A percentile compares a stretch with the other conserved stretches of the same genome.
phyloP scores from a whole-genome alignment of 306 rosid species.

The Begonia fuchsioides region DNA sequence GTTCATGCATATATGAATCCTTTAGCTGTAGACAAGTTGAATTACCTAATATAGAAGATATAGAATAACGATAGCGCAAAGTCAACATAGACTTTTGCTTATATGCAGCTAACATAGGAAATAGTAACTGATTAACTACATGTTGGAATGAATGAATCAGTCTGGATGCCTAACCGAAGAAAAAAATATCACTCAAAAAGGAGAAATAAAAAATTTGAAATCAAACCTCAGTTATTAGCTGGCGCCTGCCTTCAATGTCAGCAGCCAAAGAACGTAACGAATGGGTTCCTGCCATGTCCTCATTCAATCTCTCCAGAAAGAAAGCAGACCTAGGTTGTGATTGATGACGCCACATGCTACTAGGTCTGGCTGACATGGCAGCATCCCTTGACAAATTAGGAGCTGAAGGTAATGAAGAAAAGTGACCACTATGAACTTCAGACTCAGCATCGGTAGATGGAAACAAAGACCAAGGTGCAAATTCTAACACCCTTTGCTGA shows the following conservation, averaged over 20 bases:
- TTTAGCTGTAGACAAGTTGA: no score
- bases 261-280: conserved; percentile 47
- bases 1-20: no score
- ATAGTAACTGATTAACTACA: no score
- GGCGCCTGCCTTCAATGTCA: conserved; percentile 73
- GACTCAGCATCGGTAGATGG: conserved; percentile 42
- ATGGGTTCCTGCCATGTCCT: conserved; percentile 33
- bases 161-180: neutral
- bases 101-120: no score
- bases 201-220: conserved; percentile 7
- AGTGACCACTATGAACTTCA: conserved; percentile 34
- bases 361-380: conserved; percentile 14
- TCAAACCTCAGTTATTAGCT: conserved; percentile 67
- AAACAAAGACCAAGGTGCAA: conserved; percentile 61
- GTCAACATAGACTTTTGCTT: no score
- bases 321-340: conserved; percentile 38
- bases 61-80: no score
- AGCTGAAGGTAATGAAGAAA: conserved; percentile 35
- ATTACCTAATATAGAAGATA: no score
- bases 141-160: no score
- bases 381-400: conserved; percentile 37
- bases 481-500: conserved; percentile 47
- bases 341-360: conserved; percentile 32
- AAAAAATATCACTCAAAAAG: conserved; percentile 5
- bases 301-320: conserved; percentile 46